Evolutionary conservation across 768 basidiomycete genomes (phyloP).

Genomic region (Calocera viscosa): DNA sequence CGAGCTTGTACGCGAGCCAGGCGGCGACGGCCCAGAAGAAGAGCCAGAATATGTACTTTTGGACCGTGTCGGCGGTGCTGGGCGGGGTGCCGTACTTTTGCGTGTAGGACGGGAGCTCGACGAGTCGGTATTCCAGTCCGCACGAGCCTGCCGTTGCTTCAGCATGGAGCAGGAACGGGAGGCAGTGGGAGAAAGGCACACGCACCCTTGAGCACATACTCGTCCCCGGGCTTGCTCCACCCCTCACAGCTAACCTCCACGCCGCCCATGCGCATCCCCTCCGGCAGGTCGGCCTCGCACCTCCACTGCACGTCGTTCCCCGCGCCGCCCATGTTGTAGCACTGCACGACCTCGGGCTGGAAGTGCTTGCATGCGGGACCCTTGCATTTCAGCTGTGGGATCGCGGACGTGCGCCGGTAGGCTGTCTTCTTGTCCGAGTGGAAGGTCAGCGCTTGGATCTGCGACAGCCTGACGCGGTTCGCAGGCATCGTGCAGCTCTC

Average conservation of each 20-base stretch:
- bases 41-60: constrained; percentile 28
- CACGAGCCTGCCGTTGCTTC: constrained; percentile 53
- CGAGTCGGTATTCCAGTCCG: constrained; percentile 69
- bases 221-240: constrained; percentile 71
- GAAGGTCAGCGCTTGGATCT: constrained; percentile 65
- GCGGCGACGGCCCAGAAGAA: constrained; percentile 13
- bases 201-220: constrained; percentile 71
- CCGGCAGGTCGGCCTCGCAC: constrained; percentile 86
- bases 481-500: constrained; percentile 27
- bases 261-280: constrained; percentile 65
- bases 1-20: constrained; percentile 37
- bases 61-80: constrained; percentile 14
- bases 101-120: constrained; percentile 42
- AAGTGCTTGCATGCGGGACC: constrained; percentile 67
- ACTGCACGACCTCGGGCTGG: constrained; percentile 76
- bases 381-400: constrained; percentile 68
- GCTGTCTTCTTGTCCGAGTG: constrained; percentile 55
- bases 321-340: constrained; percentile 61
- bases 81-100: not conserved
- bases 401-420: constrained; percentile 50
- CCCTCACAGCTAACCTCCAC: constrained; percentile 87
- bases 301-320: constrained; percentile 86
- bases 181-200: constrained; percentile 1
- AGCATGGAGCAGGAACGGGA: not conserved
- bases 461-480: constrained; percentile 59